These are phyloP conservation scores for Anacardium occidentale DNA, from an alignment of 345 rosid species.

Conservation along the genomic window DNA sequence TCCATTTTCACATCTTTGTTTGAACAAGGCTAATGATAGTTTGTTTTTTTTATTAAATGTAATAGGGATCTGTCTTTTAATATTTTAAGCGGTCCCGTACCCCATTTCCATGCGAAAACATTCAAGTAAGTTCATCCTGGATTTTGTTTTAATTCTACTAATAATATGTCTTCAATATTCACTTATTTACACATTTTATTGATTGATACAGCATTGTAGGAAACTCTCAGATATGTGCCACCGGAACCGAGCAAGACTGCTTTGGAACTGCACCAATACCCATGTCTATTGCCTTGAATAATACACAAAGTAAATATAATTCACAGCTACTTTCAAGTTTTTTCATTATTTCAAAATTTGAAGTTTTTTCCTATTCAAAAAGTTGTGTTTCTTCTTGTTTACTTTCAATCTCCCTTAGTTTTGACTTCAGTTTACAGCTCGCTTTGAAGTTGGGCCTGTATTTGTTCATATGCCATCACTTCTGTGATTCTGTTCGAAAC, in stretches of 20 bases:
- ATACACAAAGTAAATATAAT: constrained; percentile 48
- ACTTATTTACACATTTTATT: constrained; percentile 1
- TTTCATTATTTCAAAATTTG: constrained; percentile 13
- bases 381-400: background rate
- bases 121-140: constrained; percentile 56
- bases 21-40: background rate
- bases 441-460: background rate
- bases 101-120: constrained; percentile 50
- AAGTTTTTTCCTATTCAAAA: background rate
- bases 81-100: constrained; percentile 59
- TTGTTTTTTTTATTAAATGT: background rate
- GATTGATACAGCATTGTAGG: constrained; percentile 61
- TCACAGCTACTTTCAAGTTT: constrained; percentile 20
- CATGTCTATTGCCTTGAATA: constrained; percentile 39
- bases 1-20: background rate
- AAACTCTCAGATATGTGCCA: constrained; percentile 74
- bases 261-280: constrained; percentile 53
- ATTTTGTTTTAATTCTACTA: constrained; percentile 12
- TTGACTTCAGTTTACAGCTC: background rate
- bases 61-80: constrained; percentile 63
- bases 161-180: background rate
- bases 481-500: background rate
- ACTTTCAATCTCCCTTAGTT: constrained; percentile 2
- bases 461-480: background rate
- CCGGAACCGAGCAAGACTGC: constrained; percentile 61